A percentile compares a stretch with the other conserved stretches of the same genome.
Conservation (phyloP, 1,284 basidiomycete genomes). For the Coniophora puteana region DNA sequence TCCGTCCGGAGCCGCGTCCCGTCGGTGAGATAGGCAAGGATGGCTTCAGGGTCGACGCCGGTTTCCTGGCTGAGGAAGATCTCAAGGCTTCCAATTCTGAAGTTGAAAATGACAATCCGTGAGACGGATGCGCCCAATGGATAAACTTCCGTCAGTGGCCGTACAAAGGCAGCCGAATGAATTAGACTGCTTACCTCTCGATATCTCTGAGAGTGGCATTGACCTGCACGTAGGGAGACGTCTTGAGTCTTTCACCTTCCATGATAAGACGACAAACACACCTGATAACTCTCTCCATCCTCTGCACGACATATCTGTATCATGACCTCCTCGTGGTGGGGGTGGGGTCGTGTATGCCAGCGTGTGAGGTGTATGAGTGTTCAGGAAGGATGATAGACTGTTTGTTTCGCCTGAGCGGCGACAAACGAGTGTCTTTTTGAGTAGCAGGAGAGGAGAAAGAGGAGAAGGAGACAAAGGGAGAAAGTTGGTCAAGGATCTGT, state of each 20-base stretch:
- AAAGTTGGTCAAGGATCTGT: too few relatives aligned
- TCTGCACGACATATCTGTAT: constrained; percentile 74
- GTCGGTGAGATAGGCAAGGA: constrained; percentile 75
- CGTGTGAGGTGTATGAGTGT: too few relatives aligned
- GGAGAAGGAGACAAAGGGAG: too few relatives aligned
- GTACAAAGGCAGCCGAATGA: not conserved
- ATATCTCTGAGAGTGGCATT: constrained; percentile 68
- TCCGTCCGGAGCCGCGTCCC: constrained; percentile 62
- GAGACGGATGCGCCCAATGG: too few relatives aligned
- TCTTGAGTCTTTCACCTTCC: not conserved
- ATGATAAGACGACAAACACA: constrained; percentile 18
- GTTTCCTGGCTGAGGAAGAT: constrained; percentile 64
- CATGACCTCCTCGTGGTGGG: constrained; percentile 39
- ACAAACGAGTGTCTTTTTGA: too few relatives aligned
- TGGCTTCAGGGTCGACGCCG: constrained; percentile 58
- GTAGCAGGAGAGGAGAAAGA: too few relatives aligned
- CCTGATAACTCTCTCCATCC: constrained; percentile 57
- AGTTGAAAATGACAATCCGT: too few relatives aligned
- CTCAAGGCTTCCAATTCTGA: constrained; percentile 60
- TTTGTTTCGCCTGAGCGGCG: too few relatives aligned
- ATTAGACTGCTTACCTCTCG: constrained; percentile 52
- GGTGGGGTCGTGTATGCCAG: too few relatives aligned
- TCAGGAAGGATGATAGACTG: too few relatives aligned
- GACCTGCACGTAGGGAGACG: too few relatives aligned
- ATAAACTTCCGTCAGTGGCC: constrained; percentile 5